A percentile compares a stretch with the other conserved stretches of the same genome.
phyloP scores from a whole-genome alignment of 306 rosid species.

The Rosa lucieae region DNA sequence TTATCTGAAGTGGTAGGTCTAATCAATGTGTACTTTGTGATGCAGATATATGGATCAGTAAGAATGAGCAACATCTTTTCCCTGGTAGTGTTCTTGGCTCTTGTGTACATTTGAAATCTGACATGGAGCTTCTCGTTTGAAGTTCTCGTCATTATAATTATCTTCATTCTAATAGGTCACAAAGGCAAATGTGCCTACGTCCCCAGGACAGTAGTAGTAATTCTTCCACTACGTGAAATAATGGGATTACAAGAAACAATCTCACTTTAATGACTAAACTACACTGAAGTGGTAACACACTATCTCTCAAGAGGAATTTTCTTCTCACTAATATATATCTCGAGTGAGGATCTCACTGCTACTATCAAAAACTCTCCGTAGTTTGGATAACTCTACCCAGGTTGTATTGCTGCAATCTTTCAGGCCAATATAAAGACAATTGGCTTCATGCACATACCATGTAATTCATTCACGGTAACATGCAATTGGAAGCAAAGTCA shows the following conservation, averaged over 20 bases:
- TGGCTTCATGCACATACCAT: neutral
- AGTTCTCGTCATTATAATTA: constrained; percentile 31
- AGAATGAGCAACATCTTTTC: constrained; percentile 19
- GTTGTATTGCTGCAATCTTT: neutral
- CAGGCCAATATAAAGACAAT: neutral
- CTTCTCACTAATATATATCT: too few species aligned
- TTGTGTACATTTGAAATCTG: constrained; percentile 20
- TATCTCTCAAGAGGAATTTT: too few species aligned
- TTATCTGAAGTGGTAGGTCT: neutral
- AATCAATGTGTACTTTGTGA: neutral
- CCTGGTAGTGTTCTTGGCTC: constrained; percentile 25
- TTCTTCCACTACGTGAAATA: too few species aligned
- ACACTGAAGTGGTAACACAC: too few species aligned
- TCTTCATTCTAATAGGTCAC: constrained; percentile 31
- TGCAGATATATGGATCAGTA: constrained; percentile 31
- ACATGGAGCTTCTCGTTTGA: constrained; percentile 32
- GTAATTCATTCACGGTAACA: neutral
- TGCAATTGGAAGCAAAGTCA: neutral
- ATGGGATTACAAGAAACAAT: too few species aligned
- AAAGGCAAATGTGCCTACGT: too few species aligned
- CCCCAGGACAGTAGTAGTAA: too few species aligned
- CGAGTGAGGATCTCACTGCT: too few species aligned
- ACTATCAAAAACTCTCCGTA: too few species aligned
- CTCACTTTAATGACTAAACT: too few species aligned
- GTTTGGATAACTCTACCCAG: too few species aligned